Percentiles rank a stretch among this genome's conserved stretches.
Conservation (phyloP, 306 rosid genomes). For the Abrus precatorius region DNA sequence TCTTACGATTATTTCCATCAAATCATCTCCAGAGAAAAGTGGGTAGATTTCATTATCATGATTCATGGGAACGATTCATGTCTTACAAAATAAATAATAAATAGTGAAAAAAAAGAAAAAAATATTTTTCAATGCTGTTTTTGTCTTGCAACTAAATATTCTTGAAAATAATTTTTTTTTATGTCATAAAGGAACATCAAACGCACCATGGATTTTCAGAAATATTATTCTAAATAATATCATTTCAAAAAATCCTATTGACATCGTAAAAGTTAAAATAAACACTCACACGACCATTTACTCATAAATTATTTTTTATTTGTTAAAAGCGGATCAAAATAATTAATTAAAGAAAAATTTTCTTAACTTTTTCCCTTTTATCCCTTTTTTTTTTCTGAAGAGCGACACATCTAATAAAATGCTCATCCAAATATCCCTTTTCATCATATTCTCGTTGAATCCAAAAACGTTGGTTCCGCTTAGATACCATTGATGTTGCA, state of each 20-base stretch:
- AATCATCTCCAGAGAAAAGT: background rate
- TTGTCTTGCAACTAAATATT: background rate
- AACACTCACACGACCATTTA: background rate
- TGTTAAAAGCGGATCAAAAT: background rate
- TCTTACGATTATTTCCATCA: background rate
- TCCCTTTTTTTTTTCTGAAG: background rate
- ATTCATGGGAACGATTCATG: background rate
- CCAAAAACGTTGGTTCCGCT: constrained; percentile 48
- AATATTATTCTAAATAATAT: background rate
- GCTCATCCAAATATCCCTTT: constrained; percentile 51
- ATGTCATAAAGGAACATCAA: background rate
- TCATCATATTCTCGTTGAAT: constrained; percentile 68
- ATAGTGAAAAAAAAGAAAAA: background rate
- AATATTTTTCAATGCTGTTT: background rate
- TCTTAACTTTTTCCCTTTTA: background rate
- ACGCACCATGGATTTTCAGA: background rate
- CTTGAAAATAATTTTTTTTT: background rate
- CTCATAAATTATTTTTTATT: background rate
- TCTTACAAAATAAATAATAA: background rate
- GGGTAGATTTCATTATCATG: background rate
- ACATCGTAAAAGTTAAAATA: background rate
- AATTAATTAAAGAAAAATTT: background rate
- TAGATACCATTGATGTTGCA: constrained; percentile 59
- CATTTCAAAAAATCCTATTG: background rate
- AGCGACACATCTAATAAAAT: constrained; percentile 41